Conservation (phyloP, 352 stramenopile species). For the Pythium rishiriense region DNA sequence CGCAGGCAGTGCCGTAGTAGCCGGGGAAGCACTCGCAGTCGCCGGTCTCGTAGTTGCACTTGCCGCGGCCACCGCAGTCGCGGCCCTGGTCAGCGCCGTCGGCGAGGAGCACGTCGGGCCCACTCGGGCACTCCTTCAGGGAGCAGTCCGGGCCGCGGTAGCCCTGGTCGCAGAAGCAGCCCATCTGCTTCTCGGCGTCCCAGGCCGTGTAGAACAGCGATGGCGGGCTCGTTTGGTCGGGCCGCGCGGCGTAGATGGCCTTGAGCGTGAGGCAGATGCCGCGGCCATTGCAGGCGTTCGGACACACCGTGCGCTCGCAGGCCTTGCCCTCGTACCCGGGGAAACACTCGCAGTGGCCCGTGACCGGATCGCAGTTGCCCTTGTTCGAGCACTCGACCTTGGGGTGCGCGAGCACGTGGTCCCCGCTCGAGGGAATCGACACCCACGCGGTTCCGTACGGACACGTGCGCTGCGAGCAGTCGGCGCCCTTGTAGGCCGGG, state of each 20-base stretch:
- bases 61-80: conserved; percentile 93
- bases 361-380: conserved; percentile 90
- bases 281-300: conserved; percentile 93
- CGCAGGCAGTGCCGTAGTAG: conserved; percentile 94
- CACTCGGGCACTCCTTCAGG: conserved; percentile 94
- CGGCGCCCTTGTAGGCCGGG: conserved; percentile 66
- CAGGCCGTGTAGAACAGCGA: conserved; percentile 67
- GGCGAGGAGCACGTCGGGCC: conserved; percentile 87
- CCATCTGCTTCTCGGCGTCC: conserved; percentile 93
- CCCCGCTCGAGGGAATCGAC: conserved; percentile 40
- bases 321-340: conserved; percentile 89
- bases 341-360: conserved; percentile 91
- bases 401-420: conserved; percentile 69
- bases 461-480: conserved; percentile 83
- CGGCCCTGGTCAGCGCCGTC: conserved; percentile 75
- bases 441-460: conserved; percentile 73
- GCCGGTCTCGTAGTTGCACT: conserved; percentile 94
- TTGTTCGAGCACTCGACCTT: conserved; percentile 93
- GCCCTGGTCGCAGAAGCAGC: conserved; percentile 94
- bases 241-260: conserved; percentile 62
- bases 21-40: conserved; percentile 94
- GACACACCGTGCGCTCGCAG: conserved; percentile 91
- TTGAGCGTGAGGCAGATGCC: conserved; percentile 93
- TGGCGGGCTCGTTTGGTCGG: background rate
- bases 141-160: conserved; percentile 95